Base-by-base conservation (phyloP, 2,329 filamentous ascomycete genomes). In the Neopestalotiopsis sp. region DNA sequence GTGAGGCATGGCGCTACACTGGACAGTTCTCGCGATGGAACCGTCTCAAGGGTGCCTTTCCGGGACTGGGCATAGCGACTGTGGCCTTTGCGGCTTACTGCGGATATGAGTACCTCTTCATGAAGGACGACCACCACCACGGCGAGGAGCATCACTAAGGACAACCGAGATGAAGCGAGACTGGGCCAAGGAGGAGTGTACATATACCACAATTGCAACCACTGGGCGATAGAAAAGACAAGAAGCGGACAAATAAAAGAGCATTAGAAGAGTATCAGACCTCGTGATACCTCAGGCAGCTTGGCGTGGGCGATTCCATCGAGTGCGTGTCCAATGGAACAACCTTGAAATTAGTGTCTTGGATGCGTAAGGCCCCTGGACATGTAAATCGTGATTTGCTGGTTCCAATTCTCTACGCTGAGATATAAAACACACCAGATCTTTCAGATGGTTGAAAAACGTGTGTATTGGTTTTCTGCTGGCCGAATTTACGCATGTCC, bases 1-100 rank as follows among this genome's bases (percentile, higher is more conserved):
- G 96, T 79, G 96, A 99, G 86, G 89, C 93, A 79, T 99, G 96
- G 96, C 89, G 96, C 82, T 98, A 97, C 86, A 91, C 88, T 45
- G 96, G 95, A 72, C 91, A 89, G 67, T 98, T 98, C 86, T 92
- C 91, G 73, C 90, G 95, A 76, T 92, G 87, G 84, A 97, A 97
- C 85, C 92, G 96, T 76, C 96, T 98, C 86, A 94, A 91, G 85
- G 86, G 88, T 77, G 86, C 90, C 72, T 94, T 99, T 80, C 96
- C 96, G 49, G 96, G 96, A 71, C 87, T 99, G 76, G 96, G 96
- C 73, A 97, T 95, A 75, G 96, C 94, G 40, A 92, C 92, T 5
- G 95, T 96, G 70, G 95, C 95, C 61, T 99, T 99, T 81, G 90
- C 92, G 64, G 91, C 86, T 72, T 99, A 99, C 85, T 94, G 95